Percentiles rank a stretch among this genome's conserved stretches.
Conservation (phyloP, 148 eudicot genomes). For the Cornus kousa region DNA sequence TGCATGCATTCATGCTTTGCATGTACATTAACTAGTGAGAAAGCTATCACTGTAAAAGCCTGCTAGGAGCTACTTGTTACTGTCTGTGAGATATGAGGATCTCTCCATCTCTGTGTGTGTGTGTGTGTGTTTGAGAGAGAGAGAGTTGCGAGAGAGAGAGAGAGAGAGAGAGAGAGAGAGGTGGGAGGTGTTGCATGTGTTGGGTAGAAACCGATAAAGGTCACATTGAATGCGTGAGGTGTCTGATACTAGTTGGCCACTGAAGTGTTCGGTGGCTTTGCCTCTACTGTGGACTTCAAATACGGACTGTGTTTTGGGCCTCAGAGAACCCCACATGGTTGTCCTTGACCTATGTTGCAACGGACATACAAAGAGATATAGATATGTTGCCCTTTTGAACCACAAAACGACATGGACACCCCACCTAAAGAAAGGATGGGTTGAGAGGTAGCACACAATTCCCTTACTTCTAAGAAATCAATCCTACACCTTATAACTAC, state of each 20-base stretch:
- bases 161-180: background rate
- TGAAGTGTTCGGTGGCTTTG: background rate
- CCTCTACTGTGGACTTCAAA: background rate
- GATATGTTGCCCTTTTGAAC: background rate
- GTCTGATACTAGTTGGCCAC: background rate
- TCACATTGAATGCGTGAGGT: background rate
- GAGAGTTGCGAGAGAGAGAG: conserved; percentile 1
- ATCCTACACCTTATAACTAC: too few relatives aligned
- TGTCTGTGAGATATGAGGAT: background rate
- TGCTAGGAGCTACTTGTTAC: conserved; percentile 3
- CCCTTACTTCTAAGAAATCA: too few relatives aligned
- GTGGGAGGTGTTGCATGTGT: background rate
- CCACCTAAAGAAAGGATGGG: too few relatives aligned
- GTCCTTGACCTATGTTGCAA: background rate
- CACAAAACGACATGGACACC: background rate
- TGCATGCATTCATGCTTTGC: background rate
- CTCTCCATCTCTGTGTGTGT: background rate
- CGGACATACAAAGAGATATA: background rate
- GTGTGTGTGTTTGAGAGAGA: background rate
- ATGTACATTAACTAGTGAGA: background rate
- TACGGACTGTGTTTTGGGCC: background rate
- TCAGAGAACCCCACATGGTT: background rate
- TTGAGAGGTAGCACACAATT: too few relatives aligned
- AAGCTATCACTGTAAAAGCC: conserved; percentile 5
- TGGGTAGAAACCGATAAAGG: background rate